Evolutionary conservation across 768 basidiomycete species (phyloP).

Genomic region (Phanerodontia chrysosporium): DNA sequence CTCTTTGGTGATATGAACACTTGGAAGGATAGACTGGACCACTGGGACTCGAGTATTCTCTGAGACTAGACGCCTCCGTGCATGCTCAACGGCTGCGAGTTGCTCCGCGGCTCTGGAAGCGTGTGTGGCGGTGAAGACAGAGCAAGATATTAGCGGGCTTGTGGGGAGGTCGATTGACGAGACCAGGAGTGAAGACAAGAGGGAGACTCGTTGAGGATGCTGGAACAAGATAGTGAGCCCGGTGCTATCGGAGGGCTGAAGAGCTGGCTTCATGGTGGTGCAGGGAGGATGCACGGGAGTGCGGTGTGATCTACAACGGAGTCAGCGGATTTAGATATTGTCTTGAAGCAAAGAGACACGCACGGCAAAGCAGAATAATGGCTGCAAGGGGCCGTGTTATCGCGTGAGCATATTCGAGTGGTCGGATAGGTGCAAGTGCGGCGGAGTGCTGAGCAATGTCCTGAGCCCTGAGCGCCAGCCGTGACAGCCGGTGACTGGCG

Average conservation of each 20-base stretch:
- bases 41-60: slow-evolving; percentile 36
- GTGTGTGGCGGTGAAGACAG: slow-evolving; percentile 36
- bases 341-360: neutral
- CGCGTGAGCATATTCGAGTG: neutral
- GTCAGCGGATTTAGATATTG: neutral
- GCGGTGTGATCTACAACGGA: neutral
- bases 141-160: slow-evolving; percentile 40
- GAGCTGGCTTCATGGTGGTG: neutral
- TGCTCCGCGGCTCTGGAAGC: slow-evolving; percentile 18
- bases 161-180: slow-evolving; percentile 44
- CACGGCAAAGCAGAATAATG: neutral
- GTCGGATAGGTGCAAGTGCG: neutral
- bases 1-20: slow-evolving; percentile 38
- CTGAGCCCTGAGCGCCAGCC: neutral
- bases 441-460: neutral
- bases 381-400: neutral
- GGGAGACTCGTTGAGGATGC: slow-evolving; percentile 29
- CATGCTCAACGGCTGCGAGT: slow-evolving; percentile 49
- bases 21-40: slow-evolving; percentile 47
- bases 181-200: slow-evolving; percentile 39
- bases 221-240: slow-evolving; percentile 26
- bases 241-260: slow-evolving; percentile 25
- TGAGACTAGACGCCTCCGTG: slow-evolving; percentile 44
- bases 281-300: neutral
- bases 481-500: neutral